These are phyloP conservation scores for Colletotrichum truncatum DNA, from an alignment of 2,329 filamentous ascomycete species.

Conservation along the genomic window DNA sequence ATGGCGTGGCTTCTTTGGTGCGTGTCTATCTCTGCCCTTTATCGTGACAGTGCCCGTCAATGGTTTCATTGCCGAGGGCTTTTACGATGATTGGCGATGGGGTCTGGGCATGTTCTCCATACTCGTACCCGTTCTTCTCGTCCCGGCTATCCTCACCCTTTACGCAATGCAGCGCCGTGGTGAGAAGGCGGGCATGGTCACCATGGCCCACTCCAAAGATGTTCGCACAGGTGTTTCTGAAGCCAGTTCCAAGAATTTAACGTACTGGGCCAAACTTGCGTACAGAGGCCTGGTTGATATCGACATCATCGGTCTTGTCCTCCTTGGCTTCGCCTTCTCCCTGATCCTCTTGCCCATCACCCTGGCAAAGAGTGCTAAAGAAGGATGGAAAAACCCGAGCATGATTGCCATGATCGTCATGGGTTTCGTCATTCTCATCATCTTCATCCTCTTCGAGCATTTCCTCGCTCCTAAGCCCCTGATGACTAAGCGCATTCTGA, in stretches of 20 bases:
- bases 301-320: slow-evolving; percentile 65
- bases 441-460: slow-evolving; percentile 44
- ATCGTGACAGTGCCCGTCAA: slow-evolving; percentile 50
- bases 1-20: slow-evolving; percentile 47
- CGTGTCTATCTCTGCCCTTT: slow-evolving; percentile 37
- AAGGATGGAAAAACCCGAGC: slow-evolving; percentile 43
- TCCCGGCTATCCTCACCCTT: slow-evolving; percentile 65
- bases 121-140: slow-evolving; percentile 63
- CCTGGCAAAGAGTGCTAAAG: slow-evolving; percentile 48
- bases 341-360: slow-evolving; percentile 73
- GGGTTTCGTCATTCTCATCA: slow-evolving; percentile 38
- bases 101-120: slow-evolving; percentile 71
- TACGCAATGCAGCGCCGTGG: slow-evolving; percentile 68
- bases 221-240: slow-evolving; percentile 44
- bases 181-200: slow-evolving; percentile 57
- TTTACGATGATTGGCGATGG: slow-evolving; percentile 65
- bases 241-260: slow-evolving; percentile 8
- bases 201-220: slow-evolving; percentile 42
- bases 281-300: slow-evolving; percentile 62
- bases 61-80: slow-evolving; percentile 50
- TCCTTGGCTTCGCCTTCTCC: slow-evolving; percentile 64
- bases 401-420: slow-evolving; percentile 39
- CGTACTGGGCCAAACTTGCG: slow-evolving; percentile 34
- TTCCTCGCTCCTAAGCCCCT: slow-evolving; percentile 43
- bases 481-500: slow-evolving; percentile 42